phyloP scores from a whole-genome alignment of 1,284 basidiomycete species.

The Ustilago nuda region DNA sequence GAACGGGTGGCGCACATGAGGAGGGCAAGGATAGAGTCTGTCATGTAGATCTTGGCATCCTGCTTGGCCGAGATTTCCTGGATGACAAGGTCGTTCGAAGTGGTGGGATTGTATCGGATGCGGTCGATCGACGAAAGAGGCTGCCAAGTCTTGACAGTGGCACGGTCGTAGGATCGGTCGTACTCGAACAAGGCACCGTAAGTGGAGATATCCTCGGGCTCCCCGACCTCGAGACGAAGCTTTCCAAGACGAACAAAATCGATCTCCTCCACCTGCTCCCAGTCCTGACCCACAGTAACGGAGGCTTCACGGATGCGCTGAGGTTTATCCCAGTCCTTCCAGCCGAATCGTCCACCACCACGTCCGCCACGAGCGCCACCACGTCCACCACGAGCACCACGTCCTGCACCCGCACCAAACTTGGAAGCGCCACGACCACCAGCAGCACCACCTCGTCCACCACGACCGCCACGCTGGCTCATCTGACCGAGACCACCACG shows the following conservation, averaged over 20 bases:
- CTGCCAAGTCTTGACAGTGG: slow-evolving; percentile 87
- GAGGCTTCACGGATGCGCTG: slow-evolving; percentile 92
- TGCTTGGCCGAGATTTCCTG: slow-evolving; percentile 57
- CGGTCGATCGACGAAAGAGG: slow-evolving; percentile 92
- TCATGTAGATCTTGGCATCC: slow-evolving; percentile 90
- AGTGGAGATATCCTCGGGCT: slow-evolving; percentile 72
- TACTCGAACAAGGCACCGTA: slow-evolving; percentile 93
- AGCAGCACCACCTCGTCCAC: slow-evolving; percentile 60
- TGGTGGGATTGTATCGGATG: slow-evolving; percentile 96
- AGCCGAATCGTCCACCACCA: slow-evolving; percentile 77
- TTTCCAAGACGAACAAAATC: slow-evolving; percentile 94
- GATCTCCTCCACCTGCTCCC: slow-evolving; percentile 95
- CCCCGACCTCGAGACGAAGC: slow-evolving; percentile 83
- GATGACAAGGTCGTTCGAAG: slow-evolving; percentile 86
- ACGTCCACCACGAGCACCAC: slow-evolving; percentile 70
- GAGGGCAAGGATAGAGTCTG: slow-evolving; percentile 93
- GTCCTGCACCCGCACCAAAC: slow-evolving; percentile 51
- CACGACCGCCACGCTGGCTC: slow-evolving; percentile 64
- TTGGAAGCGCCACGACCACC: slow-evolving; percentile 53
- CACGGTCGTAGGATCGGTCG: slow-evolving; percentile 94
- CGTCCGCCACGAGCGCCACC: slow-evolving; percentile 52
- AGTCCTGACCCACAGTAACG: slow-evolving; percentile 89
- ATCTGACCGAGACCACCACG: slow-evolving; percentile 71
- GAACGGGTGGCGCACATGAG: slow-evolving; percentile 96
- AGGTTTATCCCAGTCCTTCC: slow-evolving; percentile 93